These are phyloP conservation scores for Exophiala spinifera DNA, from an alignment of 2,329 filamentous ascomycete genomes.

Conservation along the genomic window DNA sequence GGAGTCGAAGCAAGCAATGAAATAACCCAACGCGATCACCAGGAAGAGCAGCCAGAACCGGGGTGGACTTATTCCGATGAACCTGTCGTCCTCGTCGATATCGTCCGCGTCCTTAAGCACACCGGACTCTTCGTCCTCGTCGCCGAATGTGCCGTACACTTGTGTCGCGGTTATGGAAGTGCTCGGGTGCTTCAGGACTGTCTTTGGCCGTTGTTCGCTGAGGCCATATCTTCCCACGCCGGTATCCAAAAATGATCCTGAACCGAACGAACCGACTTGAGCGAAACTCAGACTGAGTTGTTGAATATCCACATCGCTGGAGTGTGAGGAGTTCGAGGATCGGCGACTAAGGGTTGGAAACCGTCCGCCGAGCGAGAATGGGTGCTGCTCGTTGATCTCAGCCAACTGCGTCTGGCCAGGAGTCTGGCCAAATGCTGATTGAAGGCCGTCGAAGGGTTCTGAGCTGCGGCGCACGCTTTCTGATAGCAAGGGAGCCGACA, in stretches of 20 bases:
- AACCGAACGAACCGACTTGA: conserved; percentile 14
- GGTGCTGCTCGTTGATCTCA: not conserved
- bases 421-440: not conserved
- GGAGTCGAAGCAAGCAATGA: conserved; percentile 67
- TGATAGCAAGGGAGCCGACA: no score
- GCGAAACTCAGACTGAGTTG: conserved; percentile 14
- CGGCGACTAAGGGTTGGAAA: not conserved
- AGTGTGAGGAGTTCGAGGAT: conserved; percentile 8
- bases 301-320: conserved; percentile 18
- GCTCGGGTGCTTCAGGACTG: not conserved
- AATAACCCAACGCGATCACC: conserved; percentile 56
- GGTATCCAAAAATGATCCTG: conserved; percentile 11
- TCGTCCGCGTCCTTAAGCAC: not conserved
- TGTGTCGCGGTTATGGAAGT: not conserved
- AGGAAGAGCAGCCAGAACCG: conserved; percentile 63
- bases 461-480: not conserved
- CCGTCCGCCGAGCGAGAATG: conserved; percentile 2
- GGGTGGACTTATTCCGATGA: conserved; percentile 27
- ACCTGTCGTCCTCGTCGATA: conserved; percentile 7
- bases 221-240: not conserved
- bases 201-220: not conserved
- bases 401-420: not conserved
- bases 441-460: not conserved
- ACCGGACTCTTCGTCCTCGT: not conserved
- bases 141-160: conserved; percentile 10